These are phyloP conservation scores for Pulicaria dysenterica DNA, from an alignment of 129 eudicot genomes.

Conservation along the genomic window DNA sequence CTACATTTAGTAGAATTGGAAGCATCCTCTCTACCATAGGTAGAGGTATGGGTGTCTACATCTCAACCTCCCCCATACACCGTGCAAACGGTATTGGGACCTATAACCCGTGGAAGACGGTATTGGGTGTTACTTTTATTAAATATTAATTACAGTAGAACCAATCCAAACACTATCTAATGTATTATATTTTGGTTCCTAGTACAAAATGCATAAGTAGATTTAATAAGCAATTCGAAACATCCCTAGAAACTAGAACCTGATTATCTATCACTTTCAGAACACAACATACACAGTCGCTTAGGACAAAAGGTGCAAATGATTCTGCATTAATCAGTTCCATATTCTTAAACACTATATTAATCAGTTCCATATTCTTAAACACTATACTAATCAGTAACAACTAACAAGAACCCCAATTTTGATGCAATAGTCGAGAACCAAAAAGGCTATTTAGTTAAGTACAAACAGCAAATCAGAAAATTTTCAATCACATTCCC, in stretches of 20 bases:
- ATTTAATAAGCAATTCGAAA: too few species aligned
- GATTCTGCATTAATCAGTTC: not conserved
- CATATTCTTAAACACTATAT: not conserved
- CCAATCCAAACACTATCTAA: too few species aligned
- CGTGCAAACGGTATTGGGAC: too few species aligned
- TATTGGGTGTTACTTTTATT: too few species aligned
- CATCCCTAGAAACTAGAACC: not conserved
- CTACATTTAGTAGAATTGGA: too few species aligned
- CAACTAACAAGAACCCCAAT: not conserved
- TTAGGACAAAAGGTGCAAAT: not conserved
- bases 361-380: not conserved
- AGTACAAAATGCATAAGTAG: too few species aligned
- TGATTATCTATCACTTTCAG: not conserved
- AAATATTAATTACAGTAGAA: too few species aligned
- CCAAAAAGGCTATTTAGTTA: not conserved
- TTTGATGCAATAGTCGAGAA: not conserved
- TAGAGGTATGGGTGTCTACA: too few species aligned
- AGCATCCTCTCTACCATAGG: too few species aligned
- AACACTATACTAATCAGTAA: not conserved
- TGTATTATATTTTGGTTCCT: too few species aligned
- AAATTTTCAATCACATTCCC: not conserved
- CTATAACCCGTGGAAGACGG: too few species aligned
- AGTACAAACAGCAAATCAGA: not conserved
- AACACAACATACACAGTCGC: not conserved
- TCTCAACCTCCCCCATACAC: too few species aligned